Conservation (phyloP, 139 green algal genomes). For the Diplosphaera chodatii region DNA sequence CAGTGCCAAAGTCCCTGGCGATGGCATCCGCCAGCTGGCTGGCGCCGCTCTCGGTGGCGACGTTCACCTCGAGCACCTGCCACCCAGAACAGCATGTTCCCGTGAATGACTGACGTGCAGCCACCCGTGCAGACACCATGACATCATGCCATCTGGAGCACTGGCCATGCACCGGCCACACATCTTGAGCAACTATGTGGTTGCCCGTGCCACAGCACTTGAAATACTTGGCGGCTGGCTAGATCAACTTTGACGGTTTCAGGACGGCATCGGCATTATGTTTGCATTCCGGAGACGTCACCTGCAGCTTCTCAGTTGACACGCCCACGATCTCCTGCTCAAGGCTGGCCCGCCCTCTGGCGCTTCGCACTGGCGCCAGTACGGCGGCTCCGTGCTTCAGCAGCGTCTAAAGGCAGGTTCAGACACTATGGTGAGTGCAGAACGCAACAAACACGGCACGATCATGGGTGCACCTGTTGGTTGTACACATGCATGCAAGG, state of each 20-base stretch:
- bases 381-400: neutral
- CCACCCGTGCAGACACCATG: too few relatives aligned
- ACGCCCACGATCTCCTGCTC: neutral
- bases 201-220: too few relatives aligned
- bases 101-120: too few relatives aligned
- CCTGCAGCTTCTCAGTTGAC: neutral
- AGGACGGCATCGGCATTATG: too few relatives aligned
- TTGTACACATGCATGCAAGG: too few relatives aligned
- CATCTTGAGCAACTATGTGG: neutral
- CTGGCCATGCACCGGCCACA: too few relatives aligned
- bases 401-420: neutral
- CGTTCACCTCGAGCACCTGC: neutral
- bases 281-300: neutral
- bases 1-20: neutral
- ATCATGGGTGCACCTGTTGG: too few relatives aligned
- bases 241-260: too few relatives aligned
- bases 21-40: neutral
- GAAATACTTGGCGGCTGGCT: too few relatives aligned
- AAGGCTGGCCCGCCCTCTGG: neutral
- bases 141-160: too few relatives aligned
- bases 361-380: neutral
- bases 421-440: too few relatives aligned
- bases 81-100: neutral
- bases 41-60: neutral
- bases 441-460: too few relatives aligned